phyloP scores from a whole-genome alignment of 768 basidiomycete genomes.

The Trametes elegans region DNA sequence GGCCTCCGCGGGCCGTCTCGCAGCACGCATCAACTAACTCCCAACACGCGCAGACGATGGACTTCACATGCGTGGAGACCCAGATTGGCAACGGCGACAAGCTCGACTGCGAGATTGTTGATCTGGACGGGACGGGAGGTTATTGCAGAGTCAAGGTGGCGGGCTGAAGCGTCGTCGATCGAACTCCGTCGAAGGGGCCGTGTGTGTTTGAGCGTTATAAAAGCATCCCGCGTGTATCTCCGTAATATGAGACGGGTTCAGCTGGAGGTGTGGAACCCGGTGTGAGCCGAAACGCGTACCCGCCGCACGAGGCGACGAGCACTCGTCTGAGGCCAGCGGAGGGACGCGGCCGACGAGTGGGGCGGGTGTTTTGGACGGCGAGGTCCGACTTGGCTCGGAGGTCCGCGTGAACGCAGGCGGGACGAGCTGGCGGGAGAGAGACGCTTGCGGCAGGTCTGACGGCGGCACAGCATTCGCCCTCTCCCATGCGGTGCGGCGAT shows the following conservation, averaged over 20 bases:
- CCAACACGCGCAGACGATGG: constrained; percentile 54
- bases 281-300: too few species aligned
- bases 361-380: too few species aligned
- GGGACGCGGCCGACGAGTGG: too few species aligned
- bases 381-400: too few species aligned
- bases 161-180: neutral
- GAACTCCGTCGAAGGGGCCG: too few species aligned
- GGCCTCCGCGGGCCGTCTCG: neutral
- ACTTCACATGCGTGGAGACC: constrained; percentile 89
- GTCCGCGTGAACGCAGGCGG: too few species aligned
- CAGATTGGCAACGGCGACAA: constrained; percentile 80
- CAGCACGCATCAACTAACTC: neutral
- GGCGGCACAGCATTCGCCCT: constrained; percentile 12
- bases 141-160: constrained; percentile 20
- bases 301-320: too few species aligned
- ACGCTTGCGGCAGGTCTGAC: neutral
- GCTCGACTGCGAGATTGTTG: constrained; percentile 85
- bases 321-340: too few species aligned
- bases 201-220: neutral
- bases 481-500: constrained; percentile 14
- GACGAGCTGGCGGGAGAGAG: too few species aligned
- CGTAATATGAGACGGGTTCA: neutral
- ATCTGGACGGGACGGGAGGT: constrained; percentile 33
- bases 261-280: too few species aligned
- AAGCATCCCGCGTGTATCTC: neutral